A percentile compares a stretch with the other conserved stretches of the same genome.
Conservation (phyloP, 805 yeast species). For the Lipomyces anomalus region DNA sequence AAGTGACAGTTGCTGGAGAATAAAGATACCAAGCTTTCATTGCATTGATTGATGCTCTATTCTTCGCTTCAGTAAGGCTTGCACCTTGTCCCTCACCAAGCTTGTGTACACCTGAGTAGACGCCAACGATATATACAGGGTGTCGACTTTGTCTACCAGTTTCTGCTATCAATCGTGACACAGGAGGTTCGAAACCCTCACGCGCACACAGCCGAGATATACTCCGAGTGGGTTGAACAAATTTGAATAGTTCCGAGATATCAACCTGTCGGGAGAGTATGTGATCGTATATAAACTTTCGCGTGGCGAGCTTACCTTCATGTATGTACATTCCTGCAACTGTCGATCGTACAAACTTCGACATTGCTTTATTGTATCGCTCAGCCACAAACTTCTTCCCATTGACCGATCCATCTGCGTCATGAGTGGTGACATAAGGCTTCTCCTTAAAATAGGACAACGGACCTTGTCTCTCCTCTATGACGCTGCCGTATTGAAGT, state of each 20-base stretch:
- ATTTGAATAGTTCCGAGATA: slow-evolving; percentile 65
- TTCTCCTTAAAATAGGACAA: slow-evolving; percentile 47
- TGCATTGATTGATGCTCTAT: slow-evolving; percentile 86
- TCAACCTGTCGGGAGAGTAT: slow-evolving; percentile 79
- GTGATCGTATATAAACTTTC: slow-evolving; percentile 64
- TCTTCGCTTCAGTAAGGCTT: slow-evolving; percentile 83
- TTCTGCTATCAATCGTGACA: slow-evolving; percentile 80
- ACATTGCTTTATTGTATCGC: slow-evolving; percentile 36
- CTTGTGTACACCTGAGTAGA: slow-evolving; percentile 73
- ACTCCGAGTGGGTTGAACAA: slow-evolving; percentile 81
- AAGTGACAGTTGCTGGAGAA: slow-evolving; percentile 59
- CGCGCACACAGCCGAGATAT: slow-evolving; percentile 70
- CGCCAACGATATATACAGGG: slow-evolving; percentile 88
- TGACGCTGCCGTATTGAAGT: slow-evolving; percentile 20
- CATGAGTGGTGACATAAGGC: slow-evolving; percentile 7
- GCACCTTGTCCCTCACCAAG: slow-evolving; percentile 94
- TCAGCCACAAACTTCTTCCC: neutral
- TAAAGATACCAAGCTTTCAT: slow-evolving; percentile 89
- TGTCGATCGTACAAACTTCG: slow-evolving; percentile 73
- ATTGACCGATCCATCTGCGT: slow-evolving; percentile 24
- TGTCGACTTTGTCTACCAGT: slow-evolving; percentile 81
- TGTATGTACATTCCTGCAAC: slow-evolving; percentile 79
- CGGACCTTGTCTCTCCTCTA: slow-evolving; percentile 22
- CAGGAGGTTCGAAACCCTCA: slow-evolving; percentile 66
- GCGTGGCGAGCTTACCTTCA: slow-evolving; percentile 58